phyloP scores from a whole-genome alignment of 2,329 filamentous ascomycete species.

The Colletotrichum salicis region DNA sequence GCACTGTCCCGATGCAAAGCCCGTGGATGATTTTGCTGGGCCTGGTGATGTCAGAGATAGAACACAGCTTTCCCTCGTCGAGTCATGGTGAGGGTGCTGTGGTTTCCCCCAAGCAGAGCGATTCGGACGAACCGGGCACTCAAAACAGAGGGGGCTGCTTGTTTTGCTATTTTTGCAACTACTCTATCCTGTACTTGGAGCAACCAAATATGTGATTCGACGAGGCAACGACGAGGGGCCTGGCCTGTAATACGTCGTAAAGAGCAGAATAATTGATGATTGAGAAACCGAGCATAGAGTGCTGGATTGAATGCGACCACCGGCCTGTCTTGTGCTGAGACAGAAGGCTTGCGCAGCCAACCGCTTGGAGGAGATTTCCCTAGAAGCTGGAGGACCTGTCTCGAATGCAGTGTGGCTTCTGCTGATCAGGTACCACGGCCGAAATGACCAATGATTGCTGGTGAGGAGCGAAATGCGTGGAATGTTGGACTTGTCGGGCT shows the following conservation, averaged over 20 bases:
- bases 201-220: neutral
- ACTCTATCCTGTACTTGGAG: conserved; percentile 18
- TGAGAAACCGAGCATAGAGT: conserved; percentile 20
- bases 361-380: conserved; percentile 5
- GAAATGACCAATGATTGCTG: conserved; percentile 7
- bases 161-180: conserved; percentile 21
- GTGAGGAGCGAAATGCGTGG: conserved; percentile 3
- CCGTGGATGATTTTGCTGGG: conserved; percentile 3
- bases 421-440: conserved; percentile 29
- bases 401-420: conserved; percentile 28
- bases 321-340: conserved; percentile 33
- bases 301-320: conserved; percentile 19
- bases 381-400: conserved; percentile 19
- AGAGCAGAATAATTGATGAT: conserved; percentile 3
- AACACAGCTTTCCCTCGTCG: conserved; percentile 21
- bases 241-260: conserved; percentile 25
- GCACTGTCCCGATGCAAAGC: conserved; percentile 4
- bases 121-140: conserved; percentile 29
- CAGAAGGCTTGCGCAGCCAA: conserved; percentile 28
- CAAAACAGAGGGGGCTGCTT: neutral
- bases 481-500: conserved; percentile 12
- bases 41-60: conserved; percentile 30
- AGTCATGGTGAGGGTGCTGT: conserved; percentile 20
- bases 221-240: neutral
- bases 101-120: neutral